Base-by-base conservation (phyloP, 768 basidiomycete genomes). In the Pisolithus tinctorius region DNA sequence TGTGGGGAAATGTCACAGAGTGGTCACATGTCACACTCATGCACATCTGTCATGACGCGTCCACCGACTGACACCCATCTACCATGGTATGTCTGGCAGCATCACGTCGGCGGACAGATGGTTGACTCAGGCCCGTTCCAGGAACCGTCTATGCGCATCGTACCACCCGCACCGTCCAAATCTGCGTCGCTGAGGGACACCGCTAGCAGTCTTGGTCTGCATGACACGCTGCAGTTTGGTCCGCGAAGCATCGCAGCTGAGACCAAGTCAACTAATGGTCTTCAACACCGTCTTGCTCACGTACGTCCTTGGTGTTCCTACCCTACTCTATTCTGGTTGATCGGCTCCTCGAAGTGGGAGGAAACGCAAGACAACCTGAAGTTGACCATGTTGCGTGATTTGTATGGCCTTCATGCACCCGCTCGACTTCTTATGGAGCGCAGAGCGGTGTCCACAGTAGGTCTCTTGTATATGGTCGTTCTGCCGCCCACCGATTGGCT, bases 401-500 rank as follows among this genome's bases (percentile, higher is more conserved):
- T 86, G 30, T 86, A 85, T 61, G 96, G 96, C 34, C 66, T 97
- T 59, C 91, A 92, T 63, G 84, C 88, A 17, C 96, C 96, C 2
- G 81, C 95, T 69, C 81, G 94, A 29, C 74, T 83, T 48, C 75
- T 96, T 56, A 98, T 98, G 96, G 96, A 99, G 68, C 82, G 93
- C 63, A 87, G 86, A 73, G 78, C 93, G 39, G 90, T 94, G 8
- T 70, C 80, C 31, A 67, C 79, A 51, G 94, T 94, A 60, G 57
- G 86, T 73, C 6, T 30, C 55, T 23, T 14, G 3, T 34, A 13
- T 13, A 5, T 5, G 5, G 34, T 34, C 4, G 11, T 34, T 34
- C 30, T 31, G 10, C 13, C 34, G 13, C 4, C 34, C 34, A 13
- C 14, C 14, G 13, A 34, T 39, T 46, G 16, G 20, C 37, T 49